These are phyloP conservation scores for Sphagnum tenellum DNA, from an alignment of 225 moss, liverwort and hornwort genomes.

Conservation along the genomic window DNA sequence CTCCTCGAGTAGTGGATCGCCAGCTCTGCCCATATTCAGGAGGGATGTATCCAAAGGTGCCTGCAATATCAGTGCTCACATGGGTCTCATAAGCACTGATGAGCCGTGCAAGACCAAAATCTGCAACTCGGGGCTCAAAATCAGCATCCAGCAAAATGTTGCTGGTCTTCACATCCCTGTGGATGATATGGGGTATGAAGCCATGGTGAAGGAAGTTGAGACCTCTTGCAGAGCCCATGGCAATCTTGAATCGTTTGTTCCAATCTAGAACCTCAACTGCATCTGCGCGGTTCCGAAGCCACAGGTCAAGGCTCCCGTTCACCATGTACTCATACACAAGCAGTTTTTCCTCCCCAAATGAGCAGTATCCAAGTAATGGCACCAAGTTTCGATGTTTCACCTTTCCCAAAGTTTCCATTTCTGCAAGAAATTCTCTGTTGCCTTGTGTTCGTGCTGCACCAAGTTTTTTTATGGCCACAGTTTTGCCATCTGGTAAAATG, in stretches of 20 bases:
- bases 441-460: conserved; percentile 71
- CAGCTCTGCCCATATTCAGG: conserved; percentile 56
- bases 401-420: conserved; percentile 87
- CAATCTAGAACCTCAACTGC: conserved; percentile 71
- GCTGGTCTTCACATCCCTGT: conserved; percentile 79
- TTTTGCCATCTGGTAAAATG: conserved; percentile 51
- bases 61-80: conserved; percentile 46
- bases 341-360: conserved; percentile 77
- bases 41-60: conserved; percentile 49
- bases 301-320: conserved; percentile 75
- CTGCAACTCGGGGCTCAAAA: conserved; percentile 81
- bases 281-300: conserved; percentile 76
- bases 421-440: conserved; percentile 72
- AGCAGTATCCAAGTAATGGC: conserved; percentile 67
- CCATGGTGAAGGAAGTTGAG: conserved; percentile 79
- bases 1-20: conserved; percentile 43
- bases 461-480: conserved; percentile 77
- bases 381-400: conserved; percentile 75
- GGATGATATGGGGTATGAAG: conserved; percentile 82
- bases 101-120: conserved; percentile 57
- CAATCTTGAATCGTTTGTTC: conserved; percentile 72
- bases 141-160: conserved; percentile 71
- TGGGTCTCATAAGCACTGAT: conserved; percentile 54
- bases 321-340: conserved; percentile 89
- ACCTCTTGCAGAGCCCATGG: conserved; percentile 72